These are phyloP conservation scores for Papiliotrema fonsecae DNA, from an alignment of 1,284 basidiomycete genomes.

Conservation along the genomic window DNA sequence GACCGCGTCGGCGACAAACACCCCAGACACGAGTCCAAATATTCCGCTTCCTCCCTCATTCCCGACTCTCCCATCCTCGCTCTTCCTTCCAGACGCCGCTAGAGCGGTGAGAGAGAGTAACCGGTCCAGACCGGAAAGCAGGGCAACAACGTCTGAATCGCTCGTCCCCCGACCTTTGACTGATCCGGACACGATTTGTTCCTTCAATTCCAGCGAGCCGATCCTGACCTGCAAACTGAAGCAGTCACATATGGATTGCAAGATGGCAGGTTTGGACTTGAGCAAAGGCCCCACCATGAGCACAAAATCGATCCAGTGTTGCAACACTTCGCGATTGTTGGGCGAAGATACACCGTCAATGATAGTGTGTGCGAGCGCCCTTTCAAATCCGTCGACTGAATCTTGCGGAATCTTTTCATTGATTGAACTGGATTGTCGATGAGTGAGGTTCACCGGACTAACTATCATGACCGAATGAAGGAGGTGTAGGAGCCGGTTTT, in stretches of 20 bases:
- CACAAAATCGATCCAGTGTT: constrained; percentile 96
- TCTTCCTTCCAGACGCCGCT: constrained; percentile 11
- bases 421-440: neutral
- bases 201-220: constrained; percentile 48
- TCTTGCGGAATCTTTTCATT: neutral
- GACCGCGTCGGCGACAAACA: constrained; percentile 45
- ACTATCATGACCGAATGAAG: constrained; percentile 70
- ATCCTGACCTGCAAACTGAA: constrained; percentile 68
- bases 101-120: constrained; percentile 59
- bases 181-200: constrained; percentile 13
- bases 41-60: constrained; percentile 51
- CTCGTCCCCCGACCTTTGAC: constrained; percentile 48
- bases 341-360: constrained; percentile 69
- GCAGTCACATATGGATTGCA: constrained; percentile 76
- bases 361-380: constrained; percentile 67
- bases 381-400: constrained; percentile 4
- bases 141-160: constrained; percentile 77
- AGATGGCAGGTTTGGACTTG: constrained; percentile 59
- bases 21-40: constrained; percentile 47
- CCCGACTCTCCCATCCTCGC: constrained; percentile 31
- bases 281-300: constrained; percentile 79
- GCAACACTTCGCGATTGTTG: constrained; percentile 71
- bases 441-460: neutral
- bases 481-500: constrained; percentile 88
- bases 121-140: constrained; percentile 76